Percentiles rank a stretch among this genome's conserved stretches.
These are phyloP conservation scores for Candolleomyces aberdarensis DNA, from an alignment of 768 basidiomycete genomes.

Conservation along the genomic window DNA sequence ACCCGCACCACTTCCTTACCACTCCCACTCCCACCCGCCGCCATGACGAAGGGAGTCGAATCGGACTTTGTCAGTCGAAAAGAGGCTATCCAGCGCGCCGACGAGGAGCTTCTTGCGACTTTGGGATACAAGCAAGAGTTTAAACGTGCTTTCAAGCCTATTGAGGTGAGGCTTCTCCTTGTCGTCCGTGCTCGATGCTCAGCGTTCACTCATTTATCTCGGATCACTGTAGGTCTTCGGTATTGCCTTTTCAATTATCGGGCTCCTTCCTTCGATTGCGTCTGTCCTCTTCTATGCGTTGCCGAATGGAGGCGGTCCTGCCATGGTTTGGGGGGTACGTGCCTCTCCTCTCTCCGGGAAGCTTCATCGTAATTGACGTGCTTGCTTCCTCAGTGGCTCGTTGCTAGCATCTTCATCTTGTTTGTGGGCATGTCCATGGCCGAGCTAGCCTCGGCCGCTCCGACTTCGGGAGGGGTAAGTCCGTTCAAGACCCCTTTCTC, in stretches of 20 bases:
- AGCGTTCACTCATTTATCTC: not conserved
- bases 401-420: constrained; percentile 61
- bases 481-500: not conserved
- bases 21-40: not conserved
- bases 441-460: constrained; percentile 66
- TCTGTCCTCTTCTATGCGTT: constrained; percentile 53
- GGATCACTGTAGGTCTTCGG: constrained; percentile 54
- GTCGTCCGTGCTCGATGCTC: not conserved
- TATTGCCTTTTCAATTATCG: constrained; percentile 68
- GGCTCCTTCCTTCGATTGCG: constrained; percentile 61
- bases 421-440: constrained; percentile 66
- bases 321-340: constrained; percentile 73
- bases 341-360: not conserved
- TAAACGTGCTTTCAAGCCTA: constrained; percentile 47
- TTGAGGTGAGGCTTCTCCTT: constrained; percentile 36
- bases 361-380: not conserved
- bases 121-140: constrained; percentile 53
- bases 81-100: constrained; percentile 18
- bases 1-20: not conserved
- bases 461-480: constrained; percentile 67
- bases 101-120: constrained; percentile 36
- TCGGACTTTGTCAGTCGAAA: constrained; percentile 4
- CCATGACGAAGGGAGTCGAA: not conserved
- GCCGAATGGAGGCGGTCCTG: constrained; percentile 65
- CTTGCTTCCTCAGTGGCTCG: constrained; percentile 49